Evolutionary conservation across 2,329 filamentous ascomycete genomes (phyloP).

Genomic region (Cercospora sesami): DNA sequence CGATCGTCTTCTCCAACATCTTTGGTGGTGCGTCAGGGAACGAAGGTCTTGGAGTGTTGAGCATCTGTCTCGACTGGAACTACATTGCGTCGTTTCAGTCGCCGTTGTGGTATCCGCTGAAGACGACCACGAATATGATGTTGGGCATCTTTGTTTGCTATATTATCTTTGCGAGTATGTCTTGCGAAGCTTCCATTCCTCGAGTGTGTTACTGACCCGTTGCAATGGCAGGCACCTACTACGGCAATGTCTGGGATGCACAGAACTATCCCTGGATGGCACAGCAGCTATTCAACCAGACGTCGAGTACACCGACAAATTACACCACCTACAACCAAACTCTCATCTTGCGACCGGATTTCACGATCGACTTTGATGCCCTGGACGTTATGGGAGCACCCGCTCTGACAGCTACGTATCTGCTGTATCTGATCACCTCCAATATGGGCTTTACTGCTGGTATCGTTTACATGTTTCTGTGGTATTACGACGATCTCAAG

Average conservation of each 20-base stretch:
- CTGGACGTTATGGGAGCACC: conserved; percentile 45
- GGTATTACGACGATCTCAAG: conserved; percentile 42
- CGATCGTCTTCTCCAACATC: conserved; percentile 49
- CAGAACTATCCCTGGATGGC: conserved; percentile 48
- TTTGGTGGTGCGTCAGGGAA: conserved; percentile 53
- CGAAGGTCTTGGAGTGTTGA: conserved; percentile 49
- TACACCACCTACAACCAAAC: conserved; percentile 48
- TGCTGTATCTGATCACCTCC: conserved; percentile 46
- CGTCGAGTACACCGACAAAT: conserved; percentile 40
- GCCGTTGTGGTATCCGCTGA: conserved; percentile 15
- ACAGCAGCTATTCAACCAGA: conserved; percentile 44
- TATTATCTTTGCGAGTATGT: conserved; percentile 20
- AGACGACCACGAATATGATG: conserved; percentile 10
- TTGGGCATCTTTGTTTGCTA: conserved; percentile 24
- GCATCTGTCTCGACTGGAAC: conserved; percentile 48
- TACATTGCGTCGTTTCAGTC: conserved; percentile 41
- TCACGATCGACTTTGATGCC: conserved; percentile 41
- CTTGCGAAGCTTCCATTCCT: not conserved
- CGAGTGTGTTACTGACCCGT: not conserved
- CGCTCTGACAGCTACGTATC: conserved; percentile 42
- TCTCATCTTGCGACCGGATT: conserved; percentile 44
- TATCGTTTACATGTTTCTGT: conserved; percentile 45
- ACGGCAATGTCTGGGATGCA: conserved; percentile 47
- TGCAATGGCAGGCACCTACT: conserved; percentile 36
- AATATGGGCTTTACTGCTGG: conserved; percentile 53